These are phyloP conservation scores for Fragaria vesca DNA, from an alignment of 306 rosid genomes.

Conservation along the genomic window DNA sequence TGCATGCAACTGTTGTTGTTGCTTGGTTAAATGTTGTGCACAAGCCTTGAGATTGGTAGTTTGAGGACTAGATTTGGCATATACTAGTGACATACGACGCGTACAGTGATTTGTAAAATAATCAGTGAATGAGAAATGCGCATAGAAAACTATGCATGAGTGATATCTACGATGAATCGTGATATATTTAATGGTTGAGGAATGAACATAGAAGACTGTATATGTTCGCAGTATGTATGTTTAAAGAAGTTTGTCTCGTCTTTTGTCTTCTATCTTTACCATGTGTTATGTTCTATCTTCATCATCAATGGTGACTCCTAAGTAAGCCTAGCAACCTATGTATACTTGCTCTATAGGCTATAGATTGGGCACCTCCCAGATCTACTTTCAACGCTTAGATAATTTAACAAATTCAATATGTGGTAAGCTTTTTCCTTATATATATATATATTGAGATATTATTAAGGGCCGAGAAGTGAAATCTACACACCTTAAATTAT, in stretches of 20 bases:
- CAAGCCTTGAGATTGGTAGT: neutral
- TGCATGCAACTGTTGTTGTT: neutral
- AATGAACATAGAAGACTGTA: neutral
- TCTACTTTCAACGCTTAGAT: neutral
- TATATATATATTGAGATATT: too few species aligned
- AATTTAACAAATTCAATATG: neutral
- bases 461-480: too few species aligned
- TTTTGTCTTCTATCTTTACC: neutral
- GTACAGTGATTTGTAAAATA: neutral
- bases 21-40: neutral
- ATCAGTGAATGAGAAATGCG: neutral
- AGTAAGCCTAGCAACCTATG: neutral
- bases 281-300: conserved; percentile 18
- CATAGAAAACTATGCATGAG: too few species aligned
- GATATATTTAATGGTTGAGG: neutral
- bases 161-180: neutral
- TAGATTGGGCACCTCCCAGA: conserved; percentile 10
- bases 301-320: conserved; percentile 14
- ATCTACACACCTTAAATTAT: too few species aligned
- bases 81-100: neutral
- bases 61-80: neutral
- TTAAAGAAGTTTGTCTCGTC: neutral
- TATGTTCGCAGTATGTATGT: neutral
- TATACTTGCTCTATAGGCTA: neutral
- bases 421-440: neutral